A percentile compares a stretch with the other conserved stretches of the same genome.
These are phyloP conservation scores for Geotrichum macrosporum DNA, from an alignment of 1,139 yeast genomes.

Conservation along the genomic window DNA sequence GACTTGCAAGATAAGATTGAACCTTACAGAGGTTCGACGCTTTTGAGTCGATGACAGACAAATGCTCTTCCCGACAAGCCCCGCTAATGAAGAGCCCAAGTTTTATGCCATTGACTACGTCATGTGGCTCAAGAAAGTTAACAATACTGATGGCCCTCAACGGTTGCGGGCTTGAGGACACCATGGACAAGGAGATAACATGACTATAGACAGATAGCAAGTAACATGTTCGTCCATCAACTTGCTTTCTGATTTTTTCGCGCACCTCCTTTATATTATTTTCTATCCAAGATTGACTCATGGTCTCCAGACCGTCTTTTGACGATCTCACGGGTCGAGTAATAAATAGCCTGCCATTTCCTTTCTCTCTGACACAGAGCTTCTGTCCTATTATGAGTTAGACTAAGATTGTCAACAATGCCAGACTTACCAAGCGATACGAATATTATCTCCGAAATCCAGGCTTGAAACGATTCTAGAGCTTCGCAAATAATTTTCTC, in stretches of 20 bases:
- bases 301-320: background rate
- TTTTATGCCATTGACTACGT: slow-evolving; percentile 11
- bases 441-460: slow-evolving; percentile 2
- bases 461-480: background rate
- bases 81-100: slow-evolving; percentile 15
- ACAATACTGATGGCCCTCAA: background rate
- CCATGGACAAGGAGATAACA: slow-evolving; percentile 9
- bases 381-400: slow-evolving; percentile 5
- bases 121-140: slow-evolving; percentile 7
- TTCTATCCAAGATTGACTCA: slow-evolving; percentile 1
- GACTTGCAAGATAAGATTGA: background rate
- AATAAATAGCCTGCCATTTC: slow-evolving; percentile 6
- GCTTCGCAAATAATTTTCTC: slow-evolving; percentile 3
- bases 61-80: slow-evolving; percentile 11
- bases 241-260: background rate
- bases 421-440: background rate
- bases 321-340: slow-evolving; percentile 1
- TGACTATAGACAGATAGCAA: slow-evolving; percentile 7
- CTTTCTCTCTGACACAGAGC: background rate
- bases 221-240: slow-evolving; percentile 1
- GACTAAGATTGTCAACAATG: background rate
- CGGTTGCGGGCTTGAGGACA: background rate
- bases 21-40: background rate
- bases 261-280: background rate
- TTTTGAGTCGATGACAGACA: background rate